phyloP scores from a whole-genome alignment of 495 filamentous ascomycete species.

The Aspergillus sparsus region DNA sequence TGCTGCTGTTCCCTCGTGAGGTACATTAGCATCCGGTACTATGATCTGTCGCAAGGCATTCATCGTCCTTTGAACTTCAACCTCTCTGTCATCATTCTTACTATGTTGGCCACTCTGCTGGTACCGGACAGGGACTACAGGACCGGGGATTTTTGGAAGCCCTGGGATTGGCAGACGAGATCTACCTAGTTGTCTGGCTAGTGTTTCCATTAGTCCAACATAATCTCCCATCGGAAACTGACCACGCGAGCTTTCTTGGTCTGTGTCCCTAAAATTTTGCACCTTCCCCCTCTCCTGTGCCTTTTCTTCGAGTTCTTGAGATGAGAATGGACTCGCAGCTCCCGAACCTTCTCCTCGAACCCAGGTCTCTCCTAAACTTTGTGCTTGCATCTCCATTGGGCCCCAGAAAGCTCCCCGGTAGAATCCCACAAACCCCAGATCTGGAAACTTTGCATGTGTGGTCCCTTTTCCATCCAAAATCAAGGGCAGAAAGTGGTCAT shows the following conservation, averaged over 20 bases:
- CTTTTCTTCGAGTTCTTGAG: conserved; percentile 20
- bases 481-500: conserved; percentile 62
- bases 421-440: conserved; percentile 80
- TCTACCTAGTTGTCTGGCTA: conserved; percentile 55
- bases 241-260: conserved; percentile 43
- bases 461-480: conserved; percentile 68
- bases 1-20: conserved; percentile 22
- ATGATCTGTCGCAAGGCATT: conserved; percentile 26
- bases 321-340: background rate
- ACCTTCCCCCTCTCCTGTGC: conserved; percentile 28
- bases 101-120: background rate
- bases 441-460: conserved; percentile 58
- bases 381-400: conserved; percentile 83
- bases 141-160: conserved; percentile 24
- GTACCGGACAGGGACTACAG: conserved; percentile 43
- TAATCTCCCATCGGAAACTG: conserved; percentile 87
- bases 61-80: conserved; percentile 22
- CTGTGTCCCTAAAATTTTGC: conserved; percentile 29
- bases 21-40: background rate
- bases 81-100: background rate
- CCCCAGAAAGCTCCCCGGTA: conserved; percentile 88
- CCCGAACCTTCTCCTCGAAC: background rate
- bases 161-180: conserved; percentile 18
- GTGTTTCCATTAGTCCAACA: conserved; percentile 72
- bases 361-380: conserved; percentile 57